Percentiles rank a stretch among this genome's conserved stretches.
These are phyloP conservation scores for Rhizopus sp. DNA, from an alignment of 371 early-diverging fungal genomes.

Conservation along the genomic window DNA sequence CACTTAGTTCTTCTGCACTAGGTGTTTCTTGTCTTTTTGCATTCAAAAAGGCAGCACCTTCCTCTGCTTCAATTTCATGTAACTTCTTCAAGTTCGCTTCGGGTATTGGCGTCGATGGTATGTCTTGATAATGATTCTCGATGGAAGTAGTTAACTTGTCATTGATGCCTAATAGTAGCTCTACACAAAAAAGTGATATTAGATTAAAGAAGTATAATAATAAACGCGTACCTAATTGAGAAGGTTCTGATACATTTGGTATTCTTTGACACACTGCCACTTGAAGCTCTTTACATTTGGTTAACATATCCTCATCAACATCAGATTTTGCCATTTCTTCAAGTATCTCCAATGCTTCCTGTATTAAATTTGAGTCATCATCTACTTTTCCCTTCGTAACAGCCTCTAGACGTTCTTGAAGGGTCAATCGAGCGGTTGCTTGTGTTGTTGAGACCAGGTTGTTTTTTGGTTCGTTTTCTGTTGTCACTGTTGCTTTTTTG, in stretches of 20 bases:
- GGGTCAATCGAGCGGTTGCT: slow-evolving; percentile 42
- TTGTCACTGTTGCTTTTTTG: slow-evolving; percentile 11
- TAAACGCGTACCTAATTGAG: slow-evolving; percentile 39
- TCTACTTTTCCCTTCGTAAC: slow-evolving; percentile 16
- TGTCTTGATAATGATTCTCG: slow-evolving; percentile 22
- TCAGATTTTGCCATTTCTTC: slow-evolving; percentile 11
- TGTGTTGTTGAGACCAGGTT: slow-evolving; percentile 33
- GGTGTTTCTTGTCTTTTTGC: slow-evolving; percentile 18
- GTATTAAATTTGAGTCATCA: slow-evolving; percentile 6
- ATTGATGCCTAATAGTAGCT: slow-evolving; percentile 33
- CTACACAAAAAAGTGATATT: slow-evolving; percentile 16
- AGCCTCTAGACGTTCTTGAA: slow-evolving; percentile 47
- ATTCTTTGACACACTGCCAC: slow-evolving; percentile 31
- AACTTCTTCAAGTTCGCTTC: slow-evolving; percentile 29
- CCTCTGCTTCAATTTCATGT: slow-evolving; percentile 46
- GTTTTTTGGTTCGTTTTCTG: slow-evolving; percentile 2
- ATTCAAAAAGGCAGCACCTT: slow-evolving; percentile 39
- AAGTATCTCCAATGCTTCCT: slow-evolving; percentile 6
- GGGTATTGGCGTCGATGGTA: neutral
- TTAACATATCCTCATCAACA: neutral
- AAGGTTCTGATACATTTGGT: slow-evolving; percentile 34
- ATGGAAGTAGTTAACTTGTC: slow-evolving; percentile 38
- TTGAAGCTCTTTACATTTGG: slow-evolving; percentile 36
- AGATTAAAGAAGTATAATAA: neutral
- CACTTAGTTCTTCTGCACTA: neutral